phyloP scores from a whole-genome alignment of 768 basidiomycete genomes.

The Leccinum longicurvipes region DNA sequence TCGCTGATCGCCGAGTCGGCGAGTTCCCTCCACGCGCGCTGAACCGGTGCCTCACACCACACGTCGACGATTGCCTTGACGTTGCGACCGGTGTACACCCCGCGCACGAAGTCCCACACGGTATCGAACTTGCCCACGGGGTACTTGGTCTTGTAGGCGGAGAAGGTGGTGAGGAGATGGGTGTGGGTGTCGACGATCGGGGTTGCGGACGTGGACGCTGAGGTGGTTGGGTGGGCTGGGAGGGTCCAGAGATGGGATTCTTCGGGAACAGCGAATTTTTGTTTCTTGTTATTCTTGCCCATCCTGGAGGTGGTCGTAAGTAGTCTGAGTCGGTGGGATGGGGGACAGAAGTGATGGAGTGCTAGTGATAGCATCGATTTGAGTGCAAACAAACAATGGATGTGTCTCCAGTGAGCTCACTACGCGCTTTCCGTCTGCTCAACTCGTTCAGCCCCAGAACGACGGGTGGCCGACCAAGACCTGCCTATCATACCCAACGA shows the following conservation, averaged over 20 bases:
- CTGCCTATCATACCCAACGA: too few species aligned
- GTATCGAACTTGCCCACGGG: slow-evolving; percentile 48
- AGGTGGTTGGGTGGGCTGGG: slow-evolving; percentile 27
- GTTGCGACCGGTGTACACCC: slow-evolving; percentile 52
- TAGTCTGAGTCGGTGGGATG: too few species aligned
- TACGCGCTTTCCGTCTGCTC: too few species aligned
- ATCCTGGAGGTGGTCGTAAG: slow-evolving; percentile 23
- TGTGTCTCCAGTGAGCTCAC: too few species aligned
- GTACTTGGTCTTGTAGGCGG: slow-evolving; percentile 60
- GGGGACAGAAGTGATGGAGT: too few species aligned
- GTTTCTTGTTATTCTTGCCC: slow-evolving; percentile 44
- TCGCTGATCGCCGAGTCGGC: slow-evolving; percentile 64
- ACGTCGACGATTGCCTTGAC: slow-evolving; percentile 78
- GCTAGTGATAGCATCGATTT: too few species aligned
- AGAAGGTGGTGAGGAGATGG: slow-evolving; percentile 74
- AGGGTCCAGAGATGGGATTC: slow-evolving; percentile 34
- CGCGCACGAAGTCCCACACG: slow-evolving; percentile 69
- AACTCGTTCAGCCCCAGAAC: too few species aligned
- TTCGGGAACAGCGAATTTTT: slow-evolving; percentile 23
- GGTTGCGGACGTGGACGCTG: slow-evolving; percentile 8
- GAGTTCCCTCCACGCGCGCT: slow-evolving; percentile 58
- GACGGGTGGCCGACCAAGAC: too few species aligned
- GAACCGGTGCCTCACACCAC: slow-evolving; percentile 82
- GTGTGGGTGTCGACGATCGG: slow-evolving; percentile 83
- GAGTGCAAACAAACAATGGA: too few species aligned